Percentiles rank a stretch among this genome's conserved stretches.
These are phyloP conservation scores for Spiromastix sp. DNA, from an alignment of 2,329 filamentous ascomycete genomes.

Conservation along the genomic window DNA sequence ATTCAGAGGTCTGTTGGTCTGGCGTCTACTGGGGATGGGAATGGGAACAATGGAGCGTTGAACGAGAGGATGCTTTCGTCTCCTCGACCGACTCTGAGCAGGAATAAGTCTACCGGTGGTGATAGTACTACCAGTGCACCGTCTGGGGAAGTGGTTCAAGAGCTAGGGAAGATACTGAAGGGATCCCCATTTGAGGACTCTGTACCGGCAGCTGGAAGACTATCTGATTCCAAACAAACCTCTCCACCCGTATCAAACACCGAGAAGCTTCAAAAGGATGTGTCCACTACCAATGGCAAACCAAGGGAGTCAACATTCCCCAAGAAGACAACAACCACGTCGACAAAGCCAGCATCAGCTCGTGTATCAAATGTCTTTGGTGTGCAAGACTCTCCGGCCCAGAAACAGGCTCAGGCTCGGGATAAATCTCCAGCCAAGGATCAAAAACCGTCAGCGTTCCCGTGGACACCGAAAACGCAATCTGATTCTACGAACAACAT, in stretches of 20 bases:
- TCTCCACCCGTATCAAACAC: conserved; percentile 1
- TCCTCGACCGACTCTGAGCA: too few relatives aligned
- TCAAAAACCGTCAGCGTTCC: conserved; percentile 14
- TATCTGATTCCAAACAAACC: conserved; percentile 4
- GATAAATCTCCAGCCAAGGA: conserved; percentile 11
- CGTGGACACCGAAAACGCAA: conserved; percentile 13
- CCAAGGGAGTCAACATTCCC: conserved; percentile 5
- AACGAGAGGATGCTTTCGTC: too few relatives aligned
- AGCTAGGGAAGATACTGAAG: conserved; percentile 19
- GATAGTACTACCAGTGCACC: conserved; percentile 2
- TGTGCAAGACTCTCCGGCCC: conserved; percentile 16
- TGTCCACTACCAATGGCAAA: conserved; percentile 8
- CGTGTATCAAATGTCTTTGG: conserved; percentile 23
- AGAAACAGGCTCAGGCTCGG: conserved; percentile 15
- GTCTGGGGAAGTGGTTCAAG: conserved; percentile 3
- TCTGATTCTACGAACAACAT: conserved; percentile 9
- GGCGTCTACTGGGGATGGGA: conserved; percentile 4
- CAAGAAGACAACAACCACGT: conserved; percentile 11
- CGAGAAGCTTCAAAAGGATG: background rate
- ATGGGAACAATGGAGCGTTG: conserved; percentile 1
- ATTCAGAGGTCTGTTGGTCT: conserved; percentile 9
- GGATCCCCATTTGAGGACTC: conserved; percentile 20
- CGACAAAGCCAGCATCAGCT: conserved; percentile 13
- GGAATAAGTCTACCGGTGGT: background rate
- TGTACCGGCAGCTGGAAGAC: conserved; percentile 7